phyloP scores from a whole-genome alignment of 2,329 filamentous ascomycete species.

The Arachnomyces sp. region DNA sequence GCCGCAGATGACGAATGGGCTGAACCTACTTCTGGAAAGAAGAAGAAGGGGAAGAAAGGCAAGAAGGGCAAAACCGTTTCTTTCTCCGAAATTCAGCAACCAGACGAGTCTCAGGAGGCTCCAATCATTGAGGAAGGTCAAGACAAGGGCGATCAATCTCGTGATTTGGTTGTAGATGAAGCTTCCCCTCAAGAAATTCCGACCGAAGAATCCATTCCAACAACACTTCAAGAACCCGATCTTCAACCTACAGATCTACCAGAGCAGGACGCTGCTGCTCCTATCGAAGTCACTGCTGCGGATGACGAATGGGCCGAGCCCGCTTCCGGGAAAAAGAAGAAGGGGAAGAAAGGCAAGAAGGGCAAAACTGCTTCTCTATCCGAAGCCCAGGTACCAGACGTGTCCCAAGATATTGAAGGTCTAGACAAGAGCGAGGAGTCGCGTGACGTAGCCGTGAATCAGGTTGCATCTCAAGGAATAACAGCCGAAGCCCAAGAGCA shows the following conservation, averaged over 20 bases:
- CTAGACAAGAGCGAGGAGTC: no score
- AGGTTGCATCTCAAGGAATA: neutral
- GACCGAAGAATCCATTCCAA: neutral
- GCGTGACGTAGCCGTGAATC: no score
- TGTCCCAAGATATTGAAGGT: no score
- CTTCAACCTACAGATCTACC: constrained; percentile 3
- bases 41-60: constrained; percentile 17
- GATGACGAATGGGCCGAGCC: constrained; percentile 8
- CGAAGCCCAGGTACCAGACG: constrained; percentile 6
- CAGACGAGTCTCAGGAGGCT: no score
- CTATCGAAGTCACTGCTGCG: constrained; percentile 8
- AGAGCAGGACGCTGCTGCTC: neutral
- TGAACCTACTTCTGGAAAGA: constrained; percentile 14
- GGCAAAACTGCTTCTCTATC: constrained; percentile 10
- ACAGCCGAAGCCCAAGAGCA: constrained; percentile 6
- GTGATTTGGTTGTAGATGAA: no score
- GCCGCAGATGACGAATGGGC: constrained; percentile 10
- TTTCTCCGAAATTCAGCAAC: constrained; percentile 10
- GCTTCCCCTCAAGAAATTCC: no score
- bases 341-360: constrained; percentile 16
- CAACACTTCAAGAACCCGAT: constrained; percentile 4
- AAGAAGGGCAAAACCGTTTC: constrained; percentile 11
- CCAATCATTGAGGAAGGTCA: no score
- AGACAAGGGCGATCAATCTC: no score
- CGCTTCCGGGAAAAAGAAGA: constrained; percentile 17